Evolutionary conservation across 352 stramenopile genomes (phyloP).

Genomic region (Stramenopiles sp.): DNA sequence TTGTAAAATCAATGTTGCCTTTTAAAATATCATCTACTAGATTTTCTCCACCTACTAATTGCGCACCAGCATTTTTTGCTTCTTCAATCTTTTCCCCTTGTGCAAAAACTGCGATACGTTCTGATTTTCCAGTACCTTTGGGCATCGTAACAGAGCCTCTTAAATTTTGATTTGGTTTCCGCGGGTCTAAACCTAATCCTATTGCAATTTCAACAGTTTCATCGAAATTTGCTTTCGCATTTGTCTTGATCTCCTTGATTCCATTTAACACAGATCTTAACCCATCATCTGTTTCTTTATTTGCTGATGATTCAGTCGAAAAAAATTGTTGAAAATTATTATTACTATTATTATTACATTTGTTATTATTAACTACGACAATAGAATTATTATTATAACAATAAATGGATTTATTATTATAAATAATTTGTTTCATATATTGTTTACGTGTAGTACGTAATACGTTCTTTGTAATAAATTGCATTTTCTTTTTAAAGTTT

Average conservation of each 20-base stretch:
- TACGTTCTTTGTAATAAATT: no score
- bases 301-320: no score
- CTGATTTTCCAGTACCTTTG: conserved; percentile 54
- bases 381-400: no score
- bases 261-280: no score
- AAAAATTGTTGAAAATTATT: no score
- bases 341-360: no score
- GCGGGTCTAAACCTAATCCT: conserved; percentile 51
- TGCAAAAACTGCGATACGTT: conserved; percentile 67
- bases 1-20: conserved; percentile 56
- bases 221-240: background rate
- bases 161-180: conserved; percentile 64
- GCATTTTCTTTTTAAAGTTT: no score
- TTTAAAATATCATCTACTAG: conserved; percentile 62
- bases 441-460: no score
- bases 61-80: conserved; percentile 56
- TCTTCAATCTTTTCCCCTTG: conserved; percentile 58
- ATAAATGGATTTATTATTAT: no score
- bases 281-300: no score
- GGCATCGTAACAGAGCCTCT: conserved; percentile 54
- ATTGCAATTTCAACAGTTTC: conserved; percentile 55
- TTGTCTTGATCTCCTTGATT: background rate
- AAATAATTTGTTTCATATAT: no score
- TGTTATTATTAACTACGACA: no score
- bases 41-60: conserved; percentile 65